These are phyloP conservation scores for Salix caprea DNA, from an alignment of 345 rosid species.

Conservation along the genomic window DNA sequence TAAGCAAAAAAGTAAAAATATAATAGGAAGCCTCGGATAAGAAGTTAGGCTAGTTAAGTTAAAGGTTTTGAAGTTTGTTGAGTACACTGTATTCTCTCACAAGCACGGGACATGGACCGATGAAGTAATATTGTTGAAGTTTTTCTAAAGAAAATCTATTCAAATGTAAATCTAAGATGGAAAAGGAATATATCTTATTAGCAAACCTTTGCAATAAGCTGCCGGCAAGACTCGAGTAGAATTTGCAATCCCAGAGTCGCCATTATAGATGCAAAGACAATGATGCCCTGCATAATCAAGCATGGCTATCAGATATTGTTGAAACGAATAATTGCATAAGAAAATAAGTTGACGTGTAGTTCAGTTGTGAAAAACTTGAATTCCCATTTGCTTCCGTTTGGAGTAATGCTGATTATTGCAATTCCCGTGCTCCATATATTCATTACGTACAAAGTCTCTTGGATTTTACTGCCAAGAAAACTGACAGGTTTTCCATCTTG, in stretches of 20 bases:
- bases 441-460: neutral
- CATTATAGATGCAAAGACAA: constrained; percentile 42
- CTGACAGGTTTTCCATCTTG: neutral
- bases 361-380: neutral
- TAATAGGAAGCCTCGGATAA: neutral
- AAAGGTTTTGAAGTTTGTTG: neutral
- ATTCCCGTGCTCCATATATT: neutral
- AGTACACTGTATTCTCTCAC: neutral
- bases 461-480: neutral
- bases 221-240: constrained; percentile 33
- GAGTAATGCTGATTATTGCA: neutral
- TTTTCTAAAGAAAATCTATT: neutral
- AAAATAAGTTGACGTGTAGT: neutral
- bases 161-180: neutral
- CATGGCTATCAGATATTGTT: neutral
- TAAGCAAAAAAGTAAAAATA: neutral
- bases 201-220: constrained; percentile 27
- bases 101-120: neutral
- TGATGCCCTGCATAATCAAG: constrained; percentile 20
- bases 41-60: neutral
- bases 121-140: no score
- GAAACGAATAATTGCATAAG: neutral
- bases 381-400: neutral
- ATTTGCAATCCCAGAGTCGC: constrained; percentile 41
- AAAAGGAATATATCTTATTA: neutral